Conservation (phyloP, 1,284 basidiomycete species). For the Takashimella koratensis region DNA sequence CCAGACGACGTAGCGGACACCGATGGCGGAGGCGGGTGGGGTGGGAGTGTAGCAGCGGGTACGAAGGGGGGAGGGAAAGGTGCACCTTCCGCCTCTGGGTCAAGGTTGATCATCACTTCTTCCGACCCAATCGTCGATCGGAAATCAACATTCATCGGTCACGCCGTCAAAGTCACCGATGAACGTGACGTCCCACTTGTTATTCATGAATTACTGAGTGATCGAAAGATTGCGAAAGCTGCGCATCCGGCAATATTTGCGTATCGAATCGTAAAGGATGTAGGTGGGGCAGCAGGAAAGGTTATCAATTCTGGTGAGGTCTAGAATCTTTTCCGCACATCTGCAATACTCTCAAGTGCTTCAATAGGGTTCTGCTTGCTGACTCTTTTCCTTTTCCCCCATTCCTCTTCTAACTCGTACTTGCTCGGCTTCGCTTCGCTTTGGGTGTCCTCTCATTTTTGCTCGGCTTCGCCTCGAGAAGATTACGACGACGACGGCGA, state of each 20-base stretch:
- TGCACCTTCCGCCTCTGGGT: too few species aligned
- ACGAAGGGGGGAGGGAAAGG: conserved; percentile 55
- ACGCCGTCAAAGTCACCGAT: conserved; percentile 72
- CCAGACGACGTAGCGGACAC: neutral
- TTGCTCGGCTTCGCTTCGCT: too few species aligned
- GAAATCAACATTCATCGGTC: conserved; percentile 76
- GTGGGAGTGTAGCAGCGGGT: conserved; percentile 41
- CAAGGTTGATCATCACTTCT: conserved; percentile 57
- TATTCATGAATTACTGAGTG: conserved; percentile 66
- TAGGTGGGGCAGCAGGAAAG: conserved; percentile 36
- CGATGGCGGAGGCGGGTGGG: neutral
- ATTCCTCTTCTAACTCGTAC: too few species aligned
- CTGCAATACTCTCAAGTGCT: too few species aligned
- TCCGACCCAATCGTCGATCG: conserved; percentile 76
- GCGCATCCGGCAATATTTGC: conserved; percentile 87
- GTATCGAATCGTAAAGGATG: conserved; percentile 50
- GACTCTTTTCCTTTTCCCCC: too few species aligned
- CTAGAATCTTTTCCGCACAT: too few species aligned
- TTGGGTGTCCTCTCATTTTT: too few species aligned
- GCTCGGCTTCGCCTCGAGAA: too few species aligned
- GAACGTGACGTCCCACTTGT: conserved; percentile 72
- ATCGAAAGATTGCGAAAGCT: conserved; percentile 58
- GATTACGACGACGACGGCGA: conserved; percentile 95
- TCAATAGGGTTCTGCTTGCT: too few species aligned
- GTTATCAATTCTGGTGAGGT: conserved; percentile 41